Evolutionary conservation across 805 yeast species (phyloP).

Genomic region (Debaryomyces tyrocola): DNA sequence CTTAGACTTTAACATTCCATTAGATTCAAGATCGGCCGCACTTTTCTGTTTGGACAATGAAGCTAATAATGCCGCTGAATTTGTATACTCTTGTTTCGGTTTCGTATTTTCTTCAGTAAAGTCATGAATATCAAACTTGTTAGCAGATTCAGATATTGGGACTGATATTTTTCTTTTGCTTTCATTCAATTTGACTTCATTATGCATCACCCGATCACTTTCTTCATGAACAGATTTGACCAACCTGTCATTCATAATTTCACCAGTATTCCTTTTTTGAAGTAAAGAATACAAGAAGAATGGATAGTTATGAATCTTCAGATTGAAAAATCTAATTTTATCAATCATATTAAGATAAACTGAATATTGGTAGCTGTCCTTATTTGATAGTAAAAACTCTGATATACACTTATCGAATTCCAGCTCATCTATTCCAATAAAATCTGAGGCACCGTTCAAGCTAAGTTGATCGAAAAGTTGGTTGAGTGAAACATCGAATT

Average conservation of each 20-base stretch:
- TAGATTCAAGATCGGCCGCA: constrained; percentile 5
- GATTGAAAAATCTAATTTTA: constrained; percentile 14
- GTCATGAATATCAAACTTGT: constrained; percentile 20
- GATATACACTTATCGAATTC: constrained; percentile 12
- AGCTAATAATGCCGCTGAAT: constrained; percentile 17
- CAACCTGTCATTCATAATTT: background rate
- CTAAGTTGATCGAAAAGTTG: constrained; percentile 4
- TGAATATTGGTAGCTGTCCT: constrained; percentile 11
- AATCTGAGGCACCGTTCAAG: constrained; percentile 1
- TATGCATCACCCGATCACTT: background rate
- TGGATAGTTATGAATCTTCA: constrained; percentile 20
- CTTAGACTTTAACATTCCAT: constrained; percentile 2
- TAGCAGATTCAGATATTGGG: constrained; percentile 2
- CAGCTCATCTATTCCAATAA: constrained; percentile 9
- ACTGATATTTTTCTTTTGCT: background rate
- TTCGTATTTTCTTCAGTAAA: constrained; percentile 9
- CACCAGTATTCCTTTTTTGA: constrained; percentile 5
- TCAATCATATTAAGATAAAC: constrained; percentile 9
- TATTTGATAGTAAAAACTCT: constrained; percentile 3
- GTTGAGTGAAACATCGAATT: constrained; percentile 5
- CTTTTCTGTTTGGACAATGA: constrained; percentile 11
- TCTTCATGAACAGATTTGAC: background rate
- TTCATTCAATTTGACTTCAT: background rate
- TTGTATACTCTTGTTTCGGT: constrained; percentile 11
- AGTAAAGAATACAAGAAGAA: constrained; percentile 16